Evolutionary conservation across 2,329 filamentous ascomycete genomes (phyloP).

Genomic region (Aureobasidium sp.): DNA sequence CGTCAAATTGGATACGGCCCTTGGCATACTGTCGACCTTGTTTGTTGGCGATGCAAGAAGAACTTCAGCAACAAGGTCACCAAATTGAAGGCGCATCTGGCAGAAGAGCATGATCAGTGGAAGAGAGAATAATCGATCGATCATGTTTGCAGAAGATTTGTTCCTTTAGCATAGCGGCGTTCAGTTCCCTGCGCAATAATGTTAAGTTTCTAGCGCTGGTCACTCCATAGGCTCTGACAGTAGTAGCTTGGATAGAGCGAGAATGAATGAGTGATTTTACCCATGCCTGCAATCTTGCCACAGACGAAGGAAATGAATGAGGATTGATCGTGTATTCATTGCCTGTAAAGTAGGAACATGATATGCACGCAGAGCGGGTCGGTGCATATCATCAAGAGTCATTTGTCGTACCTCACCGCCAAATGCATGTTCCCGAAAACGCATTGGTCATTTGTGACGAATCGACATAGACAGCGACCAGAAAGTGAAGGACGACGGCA

Average conservation of each 20-base stretch:
- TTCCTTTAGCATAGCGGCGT: background rate
- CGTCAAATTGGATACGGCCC: slow-evolving; percentile 47
- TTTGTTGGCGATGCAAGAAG: slow-evolving; percentile 75
- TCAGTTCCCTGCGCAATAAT: background rate
- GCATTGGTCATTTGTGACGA: background rate
- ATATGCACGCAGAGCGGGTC: background rate
- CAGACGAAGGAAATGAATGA: background rate
- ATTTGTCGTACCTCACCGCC: background rate
- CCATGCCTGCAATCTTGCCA: no score
- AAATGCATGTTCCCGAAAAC: background rate
- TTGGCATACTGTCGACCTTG: slow-evolving; percentile 58
- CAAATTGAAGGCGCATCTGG: slow-evolving; percentile 66
- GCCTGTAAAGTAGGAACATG: background rate
- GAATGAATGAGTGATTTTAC: background rate
- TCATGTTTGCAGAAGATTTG: background rate
- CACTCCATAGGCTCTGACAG: background rate
- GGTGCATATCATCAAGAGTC: background rate
- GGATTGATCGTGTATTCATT: background rate
- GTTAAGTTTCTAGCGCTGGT: background rate
- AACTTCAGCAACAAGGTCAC: slow-evolving; percentile 69
- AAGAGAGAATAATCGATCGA: slow-evolving; percentile 44
- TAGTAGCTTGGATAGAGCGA: background rate
- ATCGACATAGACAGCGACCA: background rate
- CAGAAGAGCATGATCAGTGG: slow-evolving; percentile 68
- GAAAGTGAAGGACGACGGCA: background rate